phyloP scores from a whole-genome alignment of 2,329 filamentous ascomycete species.

The Rutstroemia sydowiana region DNA sequence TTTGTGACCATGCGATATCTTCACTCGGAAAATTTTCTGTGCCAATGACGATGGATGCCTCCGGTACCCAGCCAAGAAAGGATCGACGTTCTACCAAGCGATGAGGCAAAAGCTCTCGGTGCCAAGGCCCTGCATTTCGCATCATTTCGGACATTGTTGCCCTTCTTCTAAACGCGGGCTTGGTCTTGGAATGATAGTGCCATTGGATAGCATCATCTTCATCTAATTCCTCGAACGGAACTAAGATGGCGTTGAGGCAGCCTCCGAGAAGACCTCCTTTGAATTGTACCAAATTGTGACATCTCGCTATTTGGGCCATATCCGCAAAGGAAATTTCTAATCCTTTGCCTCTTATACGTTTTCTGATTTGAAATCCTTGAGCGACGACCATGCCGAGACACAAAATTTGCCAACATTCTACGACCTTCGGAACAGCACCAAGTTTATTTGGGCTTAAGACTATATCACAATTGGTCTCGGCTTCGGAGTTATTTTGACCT shows the following conservation, averaged over 20 bases:
- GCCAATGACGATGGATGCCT: background rate
- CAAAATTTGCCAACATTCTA: constrained; percentile 7
- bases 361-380: background rate
- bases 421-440: no score
- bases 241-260: constrained; percentile 7
- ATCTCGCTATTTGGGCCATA: background rate
- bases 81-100: background rate
- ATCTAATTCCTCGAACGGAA: constrained; percentile 4
- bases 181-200: constrained; percentile 3
- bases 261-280: constrained; percentile 7
- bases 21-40: background rate
- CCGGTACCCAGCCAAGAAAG: background rate
- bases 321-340: constrained; percentile 12
- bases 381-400: constrained; percentile 5
- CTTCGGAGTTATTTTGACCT: no score
- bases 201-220: constrained; percentile 12
- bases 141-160: background rate
- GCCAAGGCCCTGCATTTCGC: background rate
- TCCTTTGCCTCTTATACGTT: constrained; percentile 3
- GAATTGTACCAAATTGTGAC: constrained; percentile 4
- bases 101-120: background rate
- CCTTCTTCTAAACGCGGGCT: background rate
- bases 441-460: no score
- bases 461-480: no score
- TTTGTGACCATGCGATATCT: background rate